Conservation (phyloP, 2,329 filamentous ascomycete species). For the Xenoacremonium recifei region DNA sequence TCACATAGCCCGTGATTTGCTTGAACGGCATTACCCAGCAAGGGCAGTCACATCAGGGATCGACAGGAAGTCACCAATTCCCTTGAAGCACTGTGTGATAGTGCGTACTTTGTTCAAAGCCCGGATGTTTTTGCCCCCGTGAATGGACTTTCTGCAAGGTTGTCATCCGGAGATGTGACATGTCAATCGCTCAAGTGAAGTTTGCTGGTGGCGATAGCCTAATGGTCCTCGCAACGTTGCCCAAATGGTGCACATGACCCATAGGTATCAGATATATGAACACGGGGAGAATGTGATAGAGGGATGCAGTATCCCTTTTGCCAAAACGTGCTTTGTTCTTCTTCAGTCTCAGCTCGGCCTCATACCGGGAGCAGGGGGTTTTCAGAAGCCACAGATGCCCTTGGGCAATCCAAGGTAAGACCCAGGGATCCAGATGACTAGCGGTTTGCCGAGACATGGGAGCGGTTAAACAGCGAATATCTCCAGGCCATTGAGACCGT, state of each 20-base stretch:
- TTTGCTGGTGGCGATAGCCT: slow-evolving; percentile 26
- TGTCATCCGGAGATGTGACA: neutral
- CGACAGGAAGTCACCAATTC: too few species aligned
- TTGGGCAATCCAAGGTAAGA: slow-evolving; percentile 35
- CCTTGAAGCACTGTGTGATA: too few species aligned
- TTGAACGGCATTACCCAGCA: too few species aligned
- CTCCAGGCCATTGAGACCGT: slow-evolving; percentile 28
- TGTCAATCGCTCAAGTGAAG: neutral
- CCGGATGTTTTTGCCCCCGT: too few species aligned
- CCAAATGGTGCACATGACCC: slow-evolving; percentile 31
- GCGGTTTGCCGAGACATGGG: neutral
- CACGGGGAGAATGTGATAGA: slow-evolving; percentile 19
- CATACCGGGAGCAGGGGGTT: slow-evolving; percentile 38
- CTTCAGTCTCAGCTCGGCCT: slow-evolving; percentile 36
- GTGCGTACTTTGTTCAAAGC: too few species aligned
- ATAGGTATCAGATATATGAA: neutral
- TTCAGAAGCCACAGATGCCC: slow-evolving; percentile 32
- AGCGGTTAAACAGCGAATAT: slow-evolving; percentile 4
- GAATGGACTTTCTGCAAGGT: too few species aligned
- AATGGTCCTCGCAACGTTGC: slow-evolving; percentile 47
- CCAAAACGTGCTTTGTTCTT: slow-evolving; percentile 31
- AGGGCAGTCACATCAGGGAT: too few species aligned
- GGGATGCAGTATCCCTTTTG: slow-evolving; percentile 35
- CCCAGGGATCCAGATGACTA: neutral
- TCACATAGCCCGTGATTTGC: too few species aligned